phyloP scores from a whole-genome alignment of 2,329 filamentous ascomycete genomes.

The Xylariaceae sp. region DNA sequence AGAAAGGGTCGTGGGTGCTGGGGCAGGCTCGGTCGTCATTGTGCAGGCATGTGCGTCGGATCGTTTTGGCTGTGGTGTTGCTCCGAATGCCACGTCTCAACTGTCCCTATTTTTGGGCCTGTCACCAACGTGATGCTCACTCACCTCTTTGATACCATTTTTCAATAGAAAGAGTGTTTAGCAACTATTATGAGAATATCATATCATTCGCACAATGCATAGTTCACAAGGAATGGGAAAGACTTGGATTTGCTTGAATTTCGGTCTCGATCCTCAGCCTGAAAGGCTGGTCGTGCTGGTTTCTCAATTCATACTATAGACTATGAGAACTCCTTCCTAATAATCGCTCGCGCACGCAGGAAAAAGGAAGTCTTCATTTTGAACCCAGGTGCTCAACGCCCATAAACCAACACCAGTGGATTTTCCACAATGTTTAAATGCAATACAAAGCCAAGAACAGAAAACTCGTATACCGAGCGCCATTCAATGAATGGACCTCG shows the following conservation, averaged over 20 bases:
- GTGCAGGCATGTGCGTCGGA: too few species aligned
- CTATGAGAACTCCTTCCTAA: constrained; percentile 7
- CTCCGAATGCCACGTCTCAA: too few species aligned
- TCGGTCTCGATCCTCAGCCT: constrained; percentile 3
- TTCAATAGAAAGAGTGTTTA: too few species aligned
- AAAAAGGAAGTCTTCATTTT: constrained; percentile 4
- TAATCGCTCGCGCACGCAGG: constrained; percentile 5
- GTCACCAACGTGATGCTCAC: too few species aligned
- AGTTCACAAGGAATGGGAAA: neutral
- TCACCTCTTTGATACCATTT: too few species aligned
- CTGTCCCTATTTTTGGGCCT: too few species aligned
- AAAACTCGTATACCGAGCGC: neutral
- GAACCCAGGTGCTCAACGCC: constrained; percentile 7
- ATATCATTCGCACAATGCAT: too few species aligned
- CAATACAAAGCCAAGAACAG: neutral
- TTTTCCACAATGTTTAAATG: neutral
- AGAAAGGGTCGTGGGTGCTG: too few species aligned
- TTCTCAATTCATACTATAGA: constrained; percentile 6
- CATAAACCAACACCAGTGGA: neutral
- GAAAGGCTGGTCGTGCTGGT: neutral
- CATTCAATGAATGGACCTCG: neutral
- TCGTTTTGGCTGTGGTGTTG: too few species aligned
- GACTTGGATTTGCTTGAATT: neutral
- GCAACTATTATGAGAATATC: too few species aligned
- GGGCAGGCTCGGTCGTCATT: too few species aligned